phyloP scores from a whole-genome alignment of 768 basidiomycete species.

The Epithele typhae region DNA sequence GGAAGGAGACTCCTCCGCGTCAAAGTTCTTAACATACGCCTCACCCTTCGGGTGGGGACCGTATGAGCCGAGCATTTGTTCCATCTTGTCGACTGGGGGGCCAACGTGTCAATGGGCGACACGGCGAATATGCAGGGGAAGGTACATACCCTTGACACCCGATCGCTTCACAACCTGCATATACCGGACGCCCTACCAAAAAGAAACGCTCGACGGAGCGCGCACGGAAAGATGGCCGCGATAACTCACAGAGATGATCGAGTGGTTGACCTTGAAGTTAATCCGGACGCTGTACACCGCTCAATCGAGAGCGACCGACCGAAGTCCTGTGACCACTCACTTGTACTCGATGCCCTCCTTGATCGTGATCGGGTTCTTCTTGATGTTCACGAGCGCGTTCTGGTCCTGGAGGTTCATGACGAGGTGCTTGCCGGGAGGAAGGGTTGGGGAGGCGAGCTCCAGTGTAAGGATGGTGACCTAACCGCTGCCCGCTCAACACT shows the following conservation, averaged over 20 bases:
- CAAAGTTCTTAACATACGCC: conserved; percentile 73
- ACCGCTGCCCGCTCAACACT: too few species aligned
- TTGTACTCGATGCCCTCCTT: conserved; percentile 90
- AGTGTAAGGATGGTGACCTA: conserved; percentile 73
- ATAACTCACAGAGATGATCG: conserved; percentile 75
- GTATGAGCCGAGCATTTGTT: conserved; percentile 94
- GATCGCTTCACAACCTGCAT: conserved; percentile 84
- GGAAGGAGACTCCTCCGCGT: conserved; percentile 59
- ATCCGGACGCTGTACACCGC: conserved; percentile 59
- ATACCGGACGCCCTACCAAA: conserved; percentile 68
- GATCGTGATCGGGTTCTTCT: conserved; percentile 75
- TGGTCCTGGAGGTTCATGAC: conserved; percentile 59
- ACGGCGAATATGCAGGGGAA: conserved; percentile 2
- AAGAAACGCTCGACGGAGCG: conserved; percentile 8
- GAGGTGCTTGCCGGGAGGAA: conserved; percentile 56
- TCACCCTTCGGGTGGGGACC: conserved; percentile 65
- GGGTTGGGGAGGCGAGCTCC: conserved; percentile 73
- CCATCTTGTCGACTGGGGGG: conserved; percentile 77
- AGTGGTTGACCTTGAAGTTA: conserved; percentile 83
- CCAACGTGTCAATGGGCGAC: neutral
- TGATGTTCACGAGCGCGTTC: conserved; percentile 46
- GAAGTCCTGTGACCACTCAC: conserved; percentile 37
- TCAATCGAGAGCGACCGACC: neutral
- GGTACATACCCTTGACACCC: conserved; percentile 59
- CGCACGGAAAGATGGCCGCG: neutral